phyloP scores from a whole-genome alignment of 2,329 filamentous ascomycete genomes.

The Monosporascus sp. region DNA sequence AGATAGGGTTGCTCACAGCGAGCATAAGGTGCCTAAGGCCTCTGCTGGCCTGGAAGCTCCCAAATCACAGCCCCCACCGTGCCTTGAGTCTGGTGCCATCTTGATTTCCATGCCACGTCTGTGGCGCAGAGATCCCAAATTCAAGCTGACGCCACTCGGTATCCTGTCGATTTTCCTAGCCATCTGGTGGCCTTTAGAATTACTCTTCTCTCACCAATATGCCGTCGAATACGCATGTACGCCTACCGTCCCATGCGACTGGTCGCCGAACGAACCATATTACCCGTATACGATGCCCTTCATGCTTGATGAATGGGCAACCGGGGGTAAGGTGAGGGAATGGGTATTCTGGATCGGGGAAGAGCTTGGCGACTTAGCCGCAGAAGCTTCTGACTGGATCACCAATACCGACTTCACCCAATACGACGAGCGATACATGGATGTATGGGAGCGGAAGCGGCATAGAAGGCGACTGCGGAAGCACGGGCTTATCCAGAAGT shows the following conservation, averaged over 20 bases:
- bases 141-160: constrained; percentile 45
- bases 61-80: constrained; percentile 1
- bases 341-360: constrained; percentile 33
- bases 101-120: constrained; percentile 43
- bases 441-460: constrained; percentile 42
- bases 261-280: constrained; percentile 53
- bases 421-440: constrained; percentile 38
- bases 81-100: constrained; percentile 24
- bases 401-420: constrained; percentile 40
- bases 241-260: constrained; percentile 41
- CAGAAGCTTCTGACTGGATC: constrained; percentile 42
- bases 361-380: constrained; percentile 40
- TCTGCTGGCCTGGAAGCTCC: constrained; percentile 2
- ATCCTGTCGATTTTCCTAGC: constrained; percentile 37
- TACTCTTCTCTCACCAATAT: constrained; percentile 46
- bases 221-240: constrained; percentile 46
- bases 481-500: constrained; percentile 36
- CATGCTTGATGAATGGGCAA: constrained; percentile 58
- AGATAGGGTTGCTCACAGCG: constrained; percentile 40
- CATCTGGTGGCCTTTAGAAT: constrained; percentile 53
- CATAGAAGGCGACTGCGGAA: constrained; percentile 47
- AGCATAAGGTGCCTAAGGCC: constrained; percentile 20
- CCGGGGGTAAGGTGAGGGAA: constrained; percentile 44
- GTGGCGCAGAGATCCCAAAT: constrained; percentile 37
- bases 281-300: constrained; percentile 57